A percentile compares a stretch with the other conserved stretches of the same genome.
Conservation (phyloP, 23 red algal genomes). For the Gracilariopsis chorda region DNA sequence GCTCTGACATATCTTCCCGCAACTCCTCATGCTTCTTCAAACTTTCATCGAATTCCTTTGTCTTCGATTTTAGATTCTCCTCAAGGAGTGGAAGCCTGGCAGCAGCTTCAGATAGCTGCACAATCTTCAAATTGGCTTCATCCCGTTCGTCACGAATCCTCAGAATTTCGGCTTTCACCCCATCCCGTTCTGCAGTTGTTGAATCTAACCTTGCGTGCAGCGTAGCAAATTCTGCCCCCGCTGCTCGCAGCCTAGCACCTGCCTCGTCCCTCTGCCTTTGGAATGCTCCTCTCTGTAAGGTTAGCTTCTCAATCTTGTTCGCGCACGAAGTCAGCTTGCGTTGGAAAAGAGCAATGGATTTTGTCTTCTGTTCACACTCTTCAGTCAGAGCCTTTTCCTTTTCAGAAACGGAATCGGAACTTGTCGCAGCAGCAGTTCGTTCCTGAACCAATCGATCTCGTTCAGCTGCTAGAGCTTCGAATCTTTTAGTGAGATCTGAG, state of each 20-base stretch:
- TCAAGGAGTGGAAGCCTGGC: not conserved
- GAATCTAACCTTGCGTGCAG: conserved; percentile 22
- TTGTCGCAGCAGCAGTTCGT: not conserved
- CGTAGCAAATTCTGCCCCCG: conserved; percentile 42
- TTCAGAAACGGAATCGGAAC: conserved; percentile 3
- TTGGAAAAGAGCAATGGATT: not conserved
- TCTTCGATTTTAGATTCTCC: conserved; percentile 15
- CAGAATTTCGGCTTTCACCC: conserved; percentile 6
- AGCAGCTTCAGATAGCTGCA: conserved; percentile 10
- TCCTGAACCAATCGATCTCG: conserved; percentile 49
- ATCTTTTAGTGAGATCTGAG: conserved; percentile 3
- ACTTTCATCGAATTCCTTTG: not conserved
- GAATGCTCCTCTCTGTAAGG: not conserved
- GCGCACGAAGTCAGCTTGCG: conserved; percentile 16
- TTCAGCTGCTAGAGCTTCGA: conserved; percentile 8
- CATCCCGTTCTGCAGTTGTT: conserved; percentile 11
- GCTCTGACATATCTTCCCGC: not conserved
- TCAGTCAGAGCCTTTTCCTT: conserved; percentile 26
- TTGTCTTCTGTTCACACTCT: conserved; percentile 56
- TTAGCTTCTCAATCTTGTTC: conserved; percentile 67
- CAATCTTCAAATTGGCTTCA: not conserved
- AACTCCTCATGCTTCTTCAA: not conserved
- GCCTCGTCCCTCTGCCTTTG: conserved; percentile 66
- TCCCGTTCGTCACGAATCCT: conserved; percentile 45
- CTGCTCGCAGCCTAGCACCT: conserved; percentile 47